These are phyloP conservation scores for Penicillium sp. DNA, from an alignment of 2,329 filamentous ascomycete species.

Conservation along the genomic window DNA sequence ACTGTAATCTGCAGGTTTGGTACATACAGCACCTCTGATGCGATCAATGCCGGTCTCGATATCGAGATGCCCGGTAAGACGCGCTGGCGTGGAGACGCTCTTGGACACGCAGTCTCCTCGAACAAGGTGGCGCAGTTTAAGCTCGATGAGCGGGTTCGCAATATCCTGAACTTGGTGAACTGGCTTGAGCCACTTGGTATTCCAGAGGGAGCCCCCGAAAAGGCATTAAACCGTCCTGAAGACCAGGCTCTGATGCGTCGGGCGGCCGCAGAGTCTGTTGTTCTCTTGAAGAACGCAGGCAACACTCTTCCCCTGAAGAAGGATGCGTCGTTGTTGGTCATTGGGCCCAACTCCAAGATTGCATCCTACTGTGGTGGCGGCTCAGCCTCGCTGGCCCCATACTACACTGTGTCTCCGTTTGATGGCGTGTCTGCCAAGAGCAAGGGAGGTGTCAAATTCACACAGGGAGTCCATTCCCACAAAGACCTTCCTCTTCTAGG, in stretches of 20 bases:
- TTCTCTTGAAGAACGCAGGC: conserved; percentile 70
- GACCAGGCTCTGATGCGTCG: conserved; percentile 62
- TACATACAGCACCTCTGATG: conserved; percentile 46
- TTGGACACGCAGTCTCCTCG: conserved; percentile 49
- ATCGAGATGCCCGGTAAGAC: conserved; percentile 50
- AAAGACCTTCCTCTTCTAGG: conserved; percentile 62
- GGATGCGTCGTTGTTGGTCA: conserved; percentile 49
- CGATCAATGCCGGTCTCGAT: conserved; percentile 47
- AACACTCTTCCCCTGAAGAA: conserved; percentile 57
- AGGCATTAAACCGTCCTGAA: conserved; percentile 57
- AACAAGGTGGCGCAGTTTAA: conserved; percentile 57
- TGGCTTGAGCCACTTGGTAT: conserved; percentile 54
- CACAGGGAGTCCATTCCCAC: conserved; percentile 63
- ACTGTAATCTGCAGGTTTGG: conserved; percentile 37
- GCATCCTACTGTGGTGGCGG: conserved; percentile 59
- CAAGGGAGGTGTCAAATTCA: conserved; percentile 46
- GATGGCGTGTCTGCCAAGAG: conserved; percentile 43
- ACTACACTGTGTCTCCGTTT: conserved; percentile 47
- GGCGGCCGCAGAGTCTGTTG: conserved; percentile 66
- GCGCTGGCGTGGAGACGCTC: conserved; percentile 41
- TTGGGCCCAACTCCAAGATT: conserved; percentile 54
- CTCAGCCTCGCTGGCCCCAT: conserved; percentile 55
- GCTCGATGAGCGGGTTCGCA: conserved; percentile 58
- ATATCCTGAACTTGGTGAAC: conserved; percentile 60
- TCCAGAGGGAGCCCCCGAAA: conserved; percentile 55